Conservation (phyloP, 2,329 filamentous ascomycete species). For the Talaromyces sp. region DNA sequence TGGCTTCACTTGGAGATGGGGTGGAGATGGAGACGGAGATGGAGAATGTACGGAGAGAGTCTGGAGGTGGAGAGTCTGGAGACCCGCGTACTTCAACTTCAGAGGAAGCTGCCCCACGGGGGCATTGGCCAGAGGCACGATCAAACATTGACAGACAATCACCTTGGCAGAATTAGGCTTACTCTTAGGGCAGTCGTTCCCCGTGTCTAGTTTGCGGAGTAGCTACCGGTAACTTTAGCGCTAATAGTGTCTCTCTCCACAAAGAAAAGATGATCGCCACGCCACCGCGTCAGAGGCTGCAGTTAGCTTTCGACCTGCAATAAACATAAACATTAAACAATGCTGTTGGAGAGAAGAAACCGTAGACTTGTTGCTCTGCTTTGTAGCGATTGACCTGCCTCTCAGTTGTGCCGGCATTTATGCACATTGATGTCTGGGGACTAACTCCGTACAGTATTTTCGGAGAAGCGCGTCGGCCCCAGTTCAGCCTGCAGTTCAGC, state of each 20-base stretch:
- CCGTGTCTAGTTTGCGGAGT: too few relatives aligned
- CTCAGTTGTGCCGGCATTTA: too few relatives aligned
- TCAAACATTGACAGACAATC: not conserved
- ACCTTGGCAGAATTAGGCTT: not conserved
- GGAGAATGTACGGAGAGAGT: not conserved
- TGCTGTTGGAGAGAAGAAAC: not conserved
- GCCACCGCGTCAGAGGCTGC: conserved; percentile 7
- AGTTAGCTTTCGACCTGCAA: not conserved
- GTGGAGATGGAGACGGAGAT: not conserved
- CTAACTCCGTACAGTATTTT: not conserved
- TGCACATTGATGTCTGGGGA: not conserved
- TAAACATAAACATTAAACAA: too few relatives aligned
- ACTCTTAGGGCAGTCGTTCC: not conserved
- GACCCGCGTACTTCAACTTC: too few relatives aligned
- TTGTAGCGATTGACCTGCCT: not conserved
- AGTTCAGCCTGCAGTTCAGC: not conserved
- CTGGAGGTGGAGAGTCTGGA: not conserved
- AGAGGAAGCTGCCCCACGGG: not conserved
- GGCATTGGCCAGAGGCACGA: not conserved
- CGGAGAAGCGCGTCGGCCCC: not conserved
- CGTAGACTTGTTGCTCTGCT: not conserved
- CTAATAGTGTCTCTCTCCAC: not conserved
- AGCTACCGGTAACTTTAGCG: too few relatives aligned
- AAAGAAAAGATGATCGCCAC: too few relatives aligned
- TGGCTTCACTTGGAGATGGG: not conserved